Evolutionary conservation across 1,139 yeast species (phyloP).

Genomic region (Kazachstania sp.): DNA sequence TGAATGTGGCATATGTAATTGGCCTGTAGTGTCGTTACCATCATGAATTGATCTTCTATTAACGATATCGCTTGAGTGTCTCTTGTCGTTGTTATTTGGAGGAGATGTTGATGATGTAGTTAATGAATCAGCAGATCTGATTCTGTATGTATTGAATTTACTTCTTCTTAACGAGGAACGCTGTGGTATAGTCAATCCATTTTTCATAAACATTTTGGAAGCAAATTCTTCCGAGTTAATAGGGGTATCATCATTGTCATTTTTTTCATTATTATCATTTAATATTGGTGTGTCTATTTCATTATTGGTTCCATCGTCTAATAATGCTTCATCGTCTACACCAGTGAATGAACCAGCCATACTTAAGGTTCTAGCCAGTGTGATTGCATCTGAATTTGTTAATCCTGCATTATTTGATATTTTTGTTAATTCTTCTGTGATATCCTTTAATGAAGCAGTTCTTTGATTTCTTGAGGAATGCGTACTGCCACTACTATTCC

Average conservation of each 20-base stretch:
- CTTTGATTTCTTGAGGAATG: neutral
- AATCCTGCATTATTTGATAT: constrained; percentile 64
- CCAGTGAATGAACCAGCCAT: constrained; percentile 22
- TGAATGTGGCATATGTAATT: neutral
- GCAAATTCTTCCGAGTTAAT: constrained; percentile 15
- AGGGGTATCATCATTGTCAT: neutral
- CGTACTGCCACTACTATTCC: neutral
- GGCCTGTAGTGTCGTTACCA: neutral
- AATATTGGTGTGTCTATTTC: neutral
- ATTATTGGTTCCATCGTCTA: constrained; percentile 1
- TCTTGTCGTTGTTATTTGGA: neutral
- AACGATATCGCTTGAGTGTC: neutral
- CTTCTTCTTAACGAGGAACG: constrained; percentile 29
- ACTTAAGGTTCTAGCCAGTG: constrained; percentile 58
- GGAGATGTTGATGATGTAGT: neutral
- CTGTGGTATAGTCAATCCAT: constrained; percentile 24
- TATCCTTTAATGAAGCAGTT: constrained; percentile 46
- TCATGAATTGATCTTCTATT: neutral
- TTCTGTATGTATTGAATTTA: constrained; percentile 27
- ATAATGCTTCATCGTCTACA: neutral
- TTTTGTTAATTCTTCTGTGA: constrained; percentile 58
- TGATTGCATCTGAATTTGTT: constrained; percentile 65
- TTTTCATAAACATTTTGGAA: constrained; percentile 23
- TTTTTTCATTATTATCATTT: constrained; percentile 4
- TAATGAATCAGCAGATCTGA: constrained; percentile 9